These are phyloP conservation scores for Cylindrotheca fusiformis DNA, from an alignment of 108 stramenopile genomes.

Conservation along the genomic window DNA sequence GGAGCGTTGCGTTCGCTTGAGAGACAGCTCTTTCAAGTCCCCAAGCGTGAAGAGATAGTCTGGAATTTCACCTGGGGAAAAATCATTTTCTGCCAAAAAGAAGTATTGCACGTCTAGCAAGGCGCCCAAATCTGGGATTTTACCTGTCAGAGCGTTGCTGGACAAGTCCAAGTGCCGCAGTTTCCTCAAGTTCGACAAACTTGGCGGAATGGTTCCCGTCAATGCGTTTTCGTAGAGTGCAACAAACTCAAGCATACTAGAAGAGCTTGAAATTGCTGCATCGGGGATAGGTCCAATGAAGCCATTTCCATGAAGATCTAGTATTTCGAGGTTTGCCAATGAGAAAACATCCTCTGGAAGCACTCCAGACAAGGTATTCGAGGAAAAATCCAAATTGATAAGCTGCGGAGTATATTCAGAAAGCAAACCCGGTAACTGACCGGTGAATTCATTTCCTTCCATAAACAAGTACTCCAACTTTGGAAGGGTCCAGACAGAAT, in stretches of 20 bases:
- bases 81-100: slow-evolving; percentile 42
- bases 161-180: slow-evolving; percentile 26
- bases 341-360: slow-evolving; percentile 35
- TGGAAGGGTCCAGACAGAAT: slow-evolving; percentile 17
- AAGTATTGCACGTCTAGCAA: slow-evolving; percentile 26
- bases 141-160: slow-evolving; percentile 18
- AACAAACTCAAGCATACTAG: slow-evolving; percentile 22
- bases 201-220: slow-evolving; percentile 22
- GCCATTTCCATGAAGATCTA: slow-evolving; percentile 38
- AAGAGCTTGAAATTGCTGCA: neutral
- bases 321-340: slow-evolving; percentile 24
- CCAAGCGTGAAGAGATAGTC: slow-evolving; percentile 20
- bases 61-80: slow-evolving; percentile 36
- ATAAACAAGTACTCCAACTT: slow-evolving; percentile 32
- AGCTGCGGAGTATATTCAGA: slow-evolving; percentile 2
- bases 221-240: slow-evolving; percentile 37
- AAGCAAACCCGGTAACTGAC: slow-evolving; percentile 18
- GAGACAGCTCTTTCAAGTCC: slow-evolving; percentile 38
- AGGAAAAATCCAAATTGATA: slow-evolving; percentile 36
- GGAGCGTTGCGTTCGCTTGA: slow-evolving; percentile 30
- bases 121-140: slow-evolving; percentile 17
- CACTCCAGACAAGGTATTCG: slow-evolving; percentile 23
- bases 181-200: slow-evolving; percentile 18
- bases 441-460: slow-evolving; percentile 38
- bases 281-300: slow-evolving; percentile 17